A percentile compares a stretch with the other conserved stretches of the same genome.
Conservation (phyloP, 495 filamentous ascomycete genomes). For the Hypoxylon fragiforme region DNA sequence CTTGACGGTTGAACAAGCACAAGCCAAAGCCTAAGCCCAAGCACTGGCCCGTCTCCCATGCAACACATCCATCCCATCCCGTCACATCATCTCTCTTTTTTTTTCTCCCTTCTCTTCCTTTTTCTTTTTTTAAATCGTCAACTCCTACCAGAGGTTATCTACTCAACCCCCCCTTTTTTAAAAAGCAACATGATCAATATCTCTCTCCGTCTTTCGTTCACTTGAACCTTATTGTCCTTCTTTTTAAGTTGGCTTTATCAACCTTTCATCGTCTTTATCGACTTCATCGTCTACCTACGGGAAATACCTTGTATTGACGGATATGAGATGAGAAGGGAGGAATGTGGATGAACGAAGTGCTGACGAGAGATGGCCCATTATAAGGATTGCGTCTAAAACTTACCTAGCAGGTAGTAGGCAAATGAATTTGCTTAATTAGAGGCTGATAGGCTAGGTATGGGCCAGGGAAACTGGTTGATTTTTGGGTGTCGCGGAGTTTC, state of each 20-base stretch:
- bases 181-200: neutral
- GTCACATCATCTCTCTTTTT: conserved; percentile 16
- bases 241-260: neutral
- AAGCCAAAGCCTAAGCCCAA: neutral
- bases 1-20: conserved; percentile 2
- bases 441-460: conserved; percentile 15
- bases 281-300: neutral
- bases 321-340: conserved; percentile 12
- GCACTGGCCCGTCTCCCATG: conserved; percentile 18
- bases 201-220: neutral
- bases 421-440: conserved; percentile 14
- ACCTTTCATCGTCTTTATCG: neutral
- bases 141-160: neutral
- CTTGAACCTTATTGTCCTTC: neutral
- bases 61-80: conserved; percentile 11
- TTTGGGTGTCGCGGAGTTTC: conserved; percentile 5
- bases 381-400: conserved; percentile 20
- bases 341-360: too few species aligned
- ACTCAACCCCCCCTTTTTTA: neutral
- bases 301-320: neutral
- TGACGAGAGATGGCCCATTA: conserved; percentile 29
- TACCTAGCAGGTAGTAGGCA: conserved; percentile 15
- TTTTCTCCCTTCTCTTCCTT: neutral
- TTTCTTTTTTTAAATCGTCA: neutral
- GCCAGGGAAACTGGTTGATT: conserved; percentile 12